Evolutionary conservation across 2,329 filamentous ascomycete genomes (phyloP), one percentile per base, ranked within the genome.

Genomic region (Exophiala mesophila): DNA sequence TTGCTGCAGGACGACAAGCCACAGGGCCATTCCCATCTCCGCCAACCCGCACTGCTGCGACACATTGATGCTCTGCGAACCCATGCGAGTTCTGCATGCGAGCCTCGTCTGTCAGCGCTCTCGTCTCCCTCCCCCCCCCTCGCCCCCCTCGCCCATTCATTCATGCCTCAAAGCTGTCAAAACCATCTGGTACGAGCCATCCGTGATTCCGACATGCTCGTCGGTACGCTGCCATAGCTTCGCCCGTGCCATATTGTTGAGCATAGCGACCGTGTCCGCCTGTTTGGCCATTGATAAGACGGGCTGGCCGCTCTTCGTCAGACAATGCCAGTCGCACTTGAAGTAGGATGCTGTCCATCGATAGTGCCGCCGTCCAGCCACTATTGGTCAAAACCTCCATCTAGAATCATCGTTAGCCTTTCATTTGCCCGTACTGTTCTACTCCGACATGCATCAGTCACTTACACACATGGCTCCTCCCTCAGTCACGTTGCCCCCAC

Each of bases 381-480:
- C 78, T 77, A 61, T 82, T 88, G 1, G 88, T 94, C 49, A 95
- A 72, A 3, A 92, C 72, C 63, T 92, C 82, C 79, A 94, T 89
- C 23, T 26, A 12, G 6, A 26, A 7, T 26, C 7, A 6, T 26
- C 23, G 23, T 26, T 26, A 26, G 23, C 23, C 23, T 26, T 26
- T 6, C 12, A n/a, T n/a, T n/a, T n/a, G n/a, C n/a, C n/a, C n/a
- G n/a, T n/a, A n/a, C n/a, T n/a, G n/a, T n/a, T n/a, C n/a, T n/a
- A n/a, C n/a, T n/a, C n/a, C n/a, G n/a, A n/a, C n/a, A n/a, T n/a
- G n/a, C n/a, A 26, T 26, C 23, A 26, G 23, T 12, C 23, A 26
- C 23, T 26, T 26, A 26, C 23, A 62, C 80, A 83, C 66, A 96
- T 78, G 1, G 88, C 85, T 1, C 89, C 89, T 17, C 89, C 89